Percentiles rank a stretch among this genome's conserved stretches.
Conservation (phyloP, 495 filamentous ascomycete genomes). For the Penicillium odoratum region DNA sequence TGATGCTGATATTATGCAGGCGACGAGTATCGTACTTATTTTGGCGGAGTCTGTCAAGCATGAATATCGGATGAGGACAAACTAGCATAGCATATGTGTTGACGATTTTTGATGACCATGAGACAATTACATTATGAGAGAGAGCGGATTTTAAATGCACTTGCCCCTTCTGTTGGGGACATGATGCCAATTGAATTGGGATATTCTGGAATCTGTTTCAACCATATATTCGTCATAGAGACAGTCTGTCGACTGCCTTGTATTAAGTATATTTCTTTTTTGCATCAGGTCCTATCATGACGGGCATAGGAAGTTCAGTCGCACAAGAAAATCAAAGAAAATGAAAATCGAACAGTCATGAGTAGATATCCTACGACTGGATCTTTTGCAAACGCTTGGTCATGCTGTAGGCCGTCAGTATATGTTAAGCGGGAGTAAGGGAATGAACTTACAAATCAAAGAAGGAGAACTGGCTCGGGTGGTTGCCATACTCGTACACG, state of each 20-base stretch:
- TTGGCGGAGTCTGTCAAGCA: slow-evolving; percentile 22
- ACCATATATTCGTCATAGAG: slow-evolving; percentile 32
- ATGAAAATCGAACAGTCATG: slow-evolving; percentile 7
- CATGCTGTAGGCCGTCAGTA: slow-evolving; percentile 47
- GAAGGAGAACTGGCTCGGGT: slow-evolving; percentile 94
- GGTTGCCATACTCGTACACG: slow-evolving; percentile 91
- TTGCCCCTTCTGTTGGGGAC: background rate
- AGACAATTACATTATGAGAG: background rate
- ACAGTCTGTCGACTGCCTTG: slow-evolving; percentile 4
- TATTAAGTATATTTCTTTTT: slow-evolving; percentile 24
- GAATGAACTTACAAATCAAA: slow-evolving; percentile 83
- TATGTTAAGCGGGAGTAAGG: background rate
- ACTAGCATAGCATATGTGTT: background rate
- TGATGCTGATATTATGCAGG: slow-evolving; percentile 13
- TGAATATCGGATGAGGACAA: slow-evolving; percentile 12
- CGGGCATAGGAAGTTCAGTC: slow-evolving; percentile 3
- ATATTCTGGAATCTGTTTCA: slow-evolving; percentile 20
- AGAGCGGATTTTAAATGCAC: background rate
- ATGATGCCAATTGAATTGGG: slow-evolving; percentile 10
- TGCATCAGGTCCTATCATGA: slow-evolving; percentile 2
- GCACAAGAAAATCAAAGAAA: background rate
- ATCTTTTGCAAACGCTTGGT: slow-evolving; percentile 50
- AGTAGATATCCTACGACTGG: slow-evolving; percentile 22
- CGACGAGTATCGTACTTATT: slow-evolving; percentile 25
- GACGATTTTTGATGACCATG: background rate